phyloP scores from a whole-genome alignment of 148 eudicot genomes.

The Heliosperma pusillum region DNA sequence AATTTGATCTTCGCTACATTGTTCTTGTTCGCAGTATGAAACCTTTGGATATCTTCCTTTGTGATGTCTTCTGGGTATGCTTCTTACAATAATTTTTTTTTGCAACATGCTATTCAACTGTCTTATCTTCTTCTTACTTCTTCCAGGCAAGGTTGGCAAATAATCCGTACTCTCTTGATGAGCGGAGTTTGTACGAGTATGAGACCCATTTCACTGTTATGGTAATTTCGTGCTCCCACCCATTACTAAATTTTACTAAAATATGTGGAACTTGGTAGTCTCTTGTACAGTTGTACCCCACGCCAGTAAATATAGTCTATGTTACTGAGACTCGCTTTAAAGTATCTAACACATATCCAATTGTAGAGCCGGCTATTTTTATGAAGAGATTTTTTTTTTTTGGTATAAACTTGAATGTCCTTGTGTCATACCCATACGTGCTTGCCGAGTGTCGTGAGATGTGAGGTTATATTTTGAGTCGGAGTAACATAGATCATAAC shows the following conservation, averaged over 20 bases:
- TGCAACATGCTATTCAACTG: not conserved
- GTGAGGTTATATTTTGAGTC: too few relatives aligned
- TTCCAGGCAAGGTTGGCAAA: conserved; percentile 90
- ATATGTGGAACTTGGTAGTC: not conserved
- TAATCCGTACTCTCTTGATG: conserved; percentile 72
- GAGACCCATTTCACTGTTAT: conserved; percentile 99
- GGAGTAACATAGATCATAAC: too few relatives aligned
- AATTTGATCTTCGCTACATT: conserved; percentile 90
- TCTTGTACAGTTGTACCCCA: not conserved
- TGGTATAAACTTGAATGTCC: not conserved
- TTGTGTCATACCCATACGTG: not conserved
- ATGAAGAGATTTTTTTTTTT: too few relatives aligned
- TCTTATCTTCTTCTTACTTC: conserved; percentile 6
- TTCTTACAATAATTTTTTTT: not conserved
- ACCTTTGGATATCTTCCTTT: conserved; percentile 81
- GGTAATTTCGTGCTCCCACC: conserved; percentile 39
- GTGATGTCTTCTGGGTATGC: conserved; percentile 86
- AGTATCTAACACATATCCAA: not conserved
- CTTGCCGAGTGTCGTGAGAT: too few relatives aligned
- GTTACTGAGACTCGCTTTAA: not conserved
- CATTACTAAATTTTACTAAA: too few relatives aligned
- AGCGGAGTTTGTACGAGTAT: conserved; percentile 71
- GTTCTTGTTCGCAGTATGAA: conserved; percentile 83
- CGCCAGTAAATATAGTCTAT: not conserved
- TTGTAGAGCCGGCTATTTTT: not conserved